Percentiles rank a stretch among this genome's conserved stretches.
phyloP scores from a whole-genome alignment of 1,284 basidiomycete genomes.

The Ceratobasidium sp. region DNA sequence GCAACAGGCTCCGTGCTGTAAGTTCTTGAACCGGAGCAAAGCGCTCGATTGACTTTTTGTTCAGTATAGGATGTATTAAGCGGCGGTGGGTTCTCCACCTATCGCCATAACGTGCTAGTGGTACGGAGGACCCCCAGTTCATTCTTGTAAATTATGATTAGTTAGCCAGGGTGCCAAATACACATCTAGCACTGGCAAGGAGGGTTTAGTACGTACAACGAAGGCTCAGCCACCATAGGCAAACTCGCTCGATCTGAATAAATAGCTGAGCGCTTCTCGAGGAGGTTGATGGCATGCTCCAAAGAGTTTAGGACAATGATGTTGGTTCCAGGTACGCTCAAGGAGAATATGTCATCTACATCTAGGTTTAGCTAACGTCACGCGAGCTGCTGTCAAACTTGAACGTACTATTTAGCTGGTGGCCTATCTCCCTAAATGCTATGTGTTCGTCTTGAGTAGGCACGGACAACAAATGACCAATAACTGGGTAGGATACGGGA shows the following conservation, averaged over 20 bases:
- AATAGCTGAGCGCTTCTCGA: conserved; percentile 37
- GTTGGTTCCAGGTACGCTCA: conserved; percentile 14
- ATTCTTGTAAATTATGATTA: neutral
- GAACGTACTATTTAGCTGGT: too few species aligned
- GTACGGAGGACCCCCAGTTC: conserved; percentile 24
- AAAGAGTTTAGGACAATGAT: conserved; percentile 30
- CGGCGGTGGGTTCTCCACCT: conserved; percentile 33
- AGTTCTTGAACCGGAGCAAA: neutral
- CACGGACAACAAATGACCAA: too few species aligned
- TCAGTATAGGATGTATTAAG: conserved; percentile 16
- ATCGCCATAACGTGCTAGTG: conserved; percentile 16
- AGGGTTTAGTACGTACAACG: conserved; percentile 19
- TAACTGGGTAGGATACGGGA: too few species aligned
- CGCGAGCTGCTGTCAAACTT: too few species aligned
- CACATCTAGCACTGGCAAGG: neutral
- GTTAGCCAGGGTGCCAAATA: neutral
- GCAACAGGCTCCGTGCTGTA: neutral
- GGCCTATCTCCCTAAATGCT: too few species aligned
- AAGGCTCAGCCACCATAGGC: conserved; percentile 23
- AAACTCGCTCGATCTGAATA: conserved; percentile 27
- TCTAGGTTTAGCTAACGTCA: too few species aligned
- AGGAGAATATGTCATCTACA: conserved; percentile 34
- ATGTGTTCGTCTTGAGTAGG: too few species aligned
- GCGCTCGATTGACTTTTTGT: conserved; percentile 10
- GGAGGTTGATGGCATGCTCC: conserved; percentile 15